phyloP scores from a whole-genome alignment of 148 eudicot species.

The Vaccinium corymbosum region DNA sequence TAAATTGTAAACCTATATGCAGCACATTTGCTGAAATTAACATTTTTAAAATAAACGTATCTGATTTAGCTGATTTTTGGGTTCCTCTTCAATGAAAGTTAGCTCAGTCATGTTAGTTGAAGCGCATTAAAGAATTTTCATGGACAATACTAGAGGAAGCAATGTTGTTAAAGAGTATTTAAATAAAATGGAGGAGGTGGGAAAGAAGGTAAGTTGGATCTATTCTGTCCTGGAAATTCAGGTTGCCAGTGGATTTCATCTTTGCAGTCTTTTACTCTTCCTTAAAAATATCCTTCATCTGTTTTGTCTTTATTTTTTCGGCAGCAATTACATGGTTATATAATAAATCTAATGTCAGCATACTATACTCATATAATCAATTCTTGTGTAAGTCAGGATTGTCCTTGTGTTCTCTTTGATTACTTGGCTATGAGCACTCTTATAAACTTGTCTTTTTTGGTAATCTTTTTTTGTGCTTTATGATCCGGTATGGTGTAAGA shows the following conservation, averaged over 20 bases:
- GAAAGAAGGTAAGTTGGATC: slow-evolving; percentile 72
- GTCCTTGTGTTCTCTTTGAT: no score
- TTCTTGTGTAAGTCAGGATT: no score
- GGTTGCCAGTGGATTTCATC: not conserved
- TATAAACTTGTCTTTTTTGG: no score
- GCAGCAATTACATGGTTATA: no score
- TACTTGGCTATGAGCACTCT: no score
- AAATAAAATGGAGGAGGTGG: slow-evolving; percentile 92
- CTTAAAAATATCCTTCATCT: no score
- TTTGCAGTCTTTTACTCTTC: not conserved
- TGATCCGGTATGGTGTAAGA: no score
- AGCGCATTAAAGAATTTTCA: slow-evolving; percentile 72
- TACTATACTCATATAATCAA: no score
- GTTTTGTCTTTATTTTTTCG: no score
- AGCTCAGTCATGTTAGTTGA: slow-evolving; percentile 93
- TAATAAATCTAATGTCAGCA: no score
- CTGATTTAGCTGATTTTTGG: slow-evolving; percentile 84
- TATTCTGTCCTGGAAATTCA: not conserved
- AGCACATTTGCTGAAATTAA: slow-evolving; percentile 54
- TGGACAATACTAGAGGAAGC: slow-evolving; percentile 72
- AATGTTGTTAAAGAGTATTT: slow-evolving; percentile 77
- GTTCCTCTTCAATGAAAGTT: slow-evolving; percentile 91
- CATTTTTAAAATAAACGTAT: slow-evolving; percentile 66
- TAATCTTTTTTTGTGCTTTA: no score
- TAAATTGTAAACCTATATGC: no score